Evolutionary conservation across 257 asterid genomes (phyloP), one percentile per base, ranked within the genome.

Genomic region (Solanum sitiens): DNA sequence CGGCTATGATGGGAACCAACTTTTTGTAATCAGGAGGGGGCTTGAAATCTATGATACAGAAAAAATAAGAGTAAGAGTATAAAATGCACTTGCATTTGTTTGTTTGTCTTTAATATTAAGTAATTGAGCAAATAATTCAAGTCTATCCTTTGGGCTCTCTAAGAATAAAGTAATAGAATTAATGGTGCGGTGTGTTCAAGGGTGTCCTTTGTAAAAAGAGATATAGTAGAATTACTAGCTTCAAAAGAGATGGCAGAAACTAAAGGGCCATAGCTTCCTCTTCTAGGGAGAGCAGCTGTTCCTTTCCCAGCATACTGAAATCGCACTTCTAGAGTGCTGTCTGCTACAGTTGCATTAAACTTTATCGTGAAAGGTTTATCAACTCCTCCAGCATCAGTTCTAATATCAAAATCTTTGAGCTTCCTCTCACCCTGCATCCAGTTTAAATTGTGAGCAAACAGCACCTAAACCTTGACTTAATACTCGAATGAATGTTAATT

Each of bases 301-400:
- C 92, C 91, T 86, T 91, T 91, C 33, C 91, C 89, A n/a, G 91
- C 89, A 90, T 87, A 87, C 84, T 89, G 87, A 84, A 89, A 89
- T 71, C 86, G 92, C 27, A 91, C 87, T 84, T 89, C 90, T 32
- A 90, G 75, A 16, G 86, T 86, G 72, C 39, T 18, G 33, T 86
- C 90, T 33, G 40, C 33, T 35, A 90, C 89, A 25, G 50, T 30
- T 5, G 67, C 90, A 10, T 2, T 37, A 23, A 86, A 83, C 11
- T 11, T 39, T 44, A 2, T 68, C 47, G 11, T 83, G 8, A 27
- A 27, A n/a, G 84, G 65, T 77, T 71, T 90, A 63, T 86, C 87
- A 35, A 83, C 89, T 72, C 88, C 92, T 30, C 70, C 86, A 21
- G 92, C 92, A 37, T 4, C 84, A 47, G n/a, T 71, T 87, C 47